Evolutionary conservation across 208 protist genomes (phyloP), one percentile per base, ranked within the genome.

Genomic region (Trypanosoma theileri): DNA sequence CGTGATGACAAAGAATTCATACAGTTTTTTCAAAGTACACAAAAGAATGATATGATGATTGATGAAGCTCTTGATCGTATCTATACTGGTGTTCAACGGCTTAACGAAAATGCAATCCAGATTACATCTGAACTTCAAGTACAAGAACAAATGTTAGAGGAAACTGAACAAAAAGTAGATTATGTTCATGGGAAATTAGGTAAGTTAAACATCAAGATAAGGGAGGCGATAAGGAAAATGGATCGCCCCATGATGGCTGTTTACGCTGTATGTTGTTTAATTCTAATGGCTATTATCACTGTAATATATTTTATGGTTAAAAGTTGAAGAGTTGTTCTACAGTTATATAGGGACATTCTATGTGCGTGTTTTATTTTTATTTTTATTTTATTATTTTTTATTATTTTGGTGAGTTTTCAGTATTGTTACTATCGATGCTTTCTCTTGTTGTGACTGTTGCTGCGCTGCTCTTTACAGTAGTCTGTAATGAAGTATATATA

Each of bases 31-130:
- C 65, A 55, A 7, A 68, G 74, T 16, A 85, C 75, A n/a, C 69
- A 77, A 51, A 70, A 79, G 31, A 81, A 73, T 59, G 74, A 94
- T 61, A 62, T 60, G 3, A 66, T 81, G 0, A 91, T 94, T 22
- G 86, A 92, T 61, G 65, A 69, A 24, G 69, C 83, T 9, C 75
- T 94, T 16, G 86, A 89, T 63, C 82, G 86, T 44, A 80, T 94
- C 26, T 64, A 63, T 51, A 75, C 57, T 12, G 84, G 89, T 24
- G 79, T 91, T 16, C 57, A 71, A 31, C 64, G 82, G 16, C 58
- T 94, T n/a, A 73, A 78, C 35, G 79, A 89, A 63, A 89, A 86
- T 72, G 89, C 89, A 10, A 67, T 77, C 40, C 53, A 62, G 8
- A 78, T 94, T 42, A 65, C 82, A n/a, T 59, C 73, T n/a, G 89